Evolutionary conservation across 2,329 filamentous ascomycete species (phyloP), one percentile per base, ranked within the genome.

Genomic region (Fusarium papillatum): DNA sequence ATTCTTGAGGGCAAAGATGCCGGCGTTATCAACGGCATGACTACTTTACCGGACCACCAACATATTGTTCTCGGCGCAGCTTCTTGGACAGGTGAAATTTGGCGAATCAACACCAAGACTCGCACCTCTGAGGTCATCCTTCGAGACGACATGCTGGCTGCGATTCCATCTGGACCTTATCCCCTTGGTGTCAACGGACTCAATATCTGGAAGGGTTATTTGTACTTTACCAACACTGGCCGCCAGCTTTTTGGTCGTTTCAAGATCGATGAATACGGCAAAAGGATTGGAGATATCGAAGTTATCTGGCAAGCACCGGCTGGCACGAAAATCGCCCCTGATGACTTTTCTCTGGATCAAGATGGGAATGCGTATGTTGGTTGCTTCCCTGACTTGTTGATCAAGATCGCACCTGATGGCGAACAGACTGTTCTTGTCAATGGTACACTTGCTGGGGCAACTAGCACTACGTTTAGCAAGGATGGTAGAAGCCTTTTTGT

Each of bases 51-150:
- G 0, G 2, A 17, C 3, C 31, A 69, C 17, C 46, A 36, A 22
- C 55, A 65, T 2, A 50, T 73, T 19, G 48, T 72, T 14, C 60
- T 73, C 16, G 53, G 64, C 7, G 69, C 70, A n/a, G 69, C 63
- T 48, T 68, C 70, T 5, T 43, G 43, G 7, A 62, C 57, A 2
- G 70, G 70, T 1, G 70, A 72, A 11, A 55, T 73, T 31, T 7
- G 61, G 5, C 53, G 60, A 1, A 63, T 69, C 13, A 19, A 72
- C 11, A 62, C 41, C 2, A 41, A 7, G 9, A 16, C 29, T 24
- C 38, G 65, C 0, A 26, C 41, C 1, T 5, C 64, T 2, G 10
- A 43, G 2, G n/a, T 65, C 7, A 60, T 55, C 10, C 17, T 72
- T 2, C 22, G 38, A 29, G 38, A 59, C 2, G 48, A 69, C 13